A percentile compares a stretch with the other conserved stretches of the same genome.
Conservation (phyloP, 2,329 filamentous ascomycete species). For the Didymella lethalis region DNA sequence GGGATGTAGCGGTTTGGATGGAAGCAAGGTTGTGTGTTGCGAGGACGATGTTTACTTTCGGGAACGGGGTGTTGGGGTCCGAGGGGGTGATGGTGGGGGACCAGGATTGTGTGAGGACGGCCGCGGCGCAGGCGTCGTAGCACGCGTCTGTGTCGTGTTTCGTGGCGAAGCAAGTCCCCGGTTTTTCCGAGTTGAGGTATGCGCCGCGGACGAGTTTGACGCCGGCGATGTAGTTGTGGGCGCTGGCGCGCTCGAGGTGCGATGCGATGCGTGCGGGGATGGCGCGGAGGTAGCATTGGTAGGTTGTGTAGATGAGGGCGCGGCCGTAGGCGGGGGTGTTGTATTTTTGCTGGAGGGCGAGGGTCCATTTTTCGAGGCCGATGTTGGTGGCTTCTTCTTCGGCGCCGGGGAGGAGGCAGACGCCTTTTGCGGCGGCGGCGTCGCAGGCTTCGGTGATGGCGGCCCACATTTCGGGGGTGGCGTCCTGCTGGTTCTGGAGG, state of each 20-base stretch:
- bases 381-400: slow-evolving; percentile 81
- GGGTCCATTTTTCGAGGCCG: slow-evolving; percentile 82
- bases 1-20: slow-evolving; percentile 62
- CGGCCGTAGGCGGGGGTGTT: slow-evolving; percentile 64
- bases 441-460: slow-evolving; percentile 80
- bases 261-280: slow-evolving; percentile 54
- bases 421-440: slow-evolving; percentile 71
- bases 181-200: slow-evolving; percentile 61
- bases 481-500: slow-evolving; percentile 68
- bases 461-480: slow-evolving; percentile 69
- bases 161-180: slow-evolving; percentile 61
- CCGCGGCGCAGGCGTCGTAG: slow-evolving; percentile 75
- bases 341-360: slow-evolving; percentile 78
- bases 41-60: slow-evolving; percentile 68
- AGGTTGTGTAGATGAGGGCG: slow-evolving; percentile 75
- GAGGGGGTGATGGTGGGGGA: slow-evolving; percentile 59
- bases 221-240: slow-evolving; percentile 61
- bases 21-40: slow-evolving; percentile 84
- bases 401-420: slow-evolving; percentile 82
- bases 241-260: slow-evolving; percentile 57
- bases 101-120: slow-evolving; percentile 72
- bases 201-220: slow-evolving; percentile 66
- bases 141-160: slow-evolving; percentile 64
- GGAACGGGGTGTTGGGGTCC: slow-evolving; percentile 46
- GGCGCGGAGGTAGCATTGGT: slow-evolving; percentile 65